Percentiles rank a stretch among this genome's conserved stretches.
Evolutionary conservation across 345 rosid species (phyloP).

Genomic region (Brassica rapa): DNA sequence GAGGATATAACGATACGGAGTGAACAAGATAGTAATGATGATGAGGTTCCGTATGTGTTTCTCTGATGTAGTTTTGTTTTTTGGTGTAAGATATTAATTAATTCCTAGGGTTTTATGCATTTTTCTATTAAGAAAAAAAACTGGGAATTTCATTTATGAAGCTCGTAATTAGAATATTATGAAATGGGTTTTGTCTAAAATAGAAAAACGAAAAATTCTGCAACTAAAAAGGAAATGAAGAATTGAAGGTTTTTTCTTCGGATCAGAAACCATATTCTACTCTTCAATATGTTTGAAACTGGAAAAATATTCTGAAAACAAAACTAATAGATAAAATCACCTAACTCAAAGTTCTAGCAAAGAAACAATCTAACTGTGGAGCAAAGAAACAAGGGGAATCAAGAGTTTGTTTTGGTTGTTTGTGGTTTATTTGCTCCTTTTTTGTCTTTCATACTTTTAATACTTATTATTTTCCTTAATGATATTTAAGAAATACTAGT

Average conservation of each 20-base stretch:
- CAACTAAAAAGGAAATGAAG: neutral
- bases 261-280: neutral
- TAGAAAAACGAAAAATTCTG: neutral
- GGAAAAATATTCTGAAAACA: neutral
- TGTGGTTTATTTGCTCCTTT: neutral
- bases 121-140: conserved; percentile 9
- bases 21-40: conserved; percentile 38
- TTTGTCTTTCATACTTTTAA: neutral
- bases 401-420: neutral
- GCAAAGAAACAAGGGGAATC: neutral
- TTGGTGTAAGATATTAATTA: conserved; percentile 9
- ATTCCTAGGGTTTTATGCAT: conserved; percentile 24
- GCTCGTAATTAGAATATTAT: conserved; percentile 1
- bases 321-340: neutral
- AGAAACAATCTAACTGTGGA: neutral
- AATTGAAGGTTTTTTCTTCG: conserved; percentile 9
- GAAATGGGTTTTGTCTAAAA: neutral
- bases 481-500: neutral
- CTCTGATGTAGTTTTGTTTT: conserved; percentile 45
- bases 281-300: neutral
- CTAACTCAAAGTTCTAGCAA: neutral
- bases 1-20: conserved; percentile 16
- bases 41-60: conserved; percentile 54
- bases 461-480: neutral
- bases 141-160: conserved; percentile 1